A percentile compares a stretch with the other conserved stretches of the same genome.
phyloP scores from a whole-genome alignment of 2,329 filamentous ascomycete species.

The Talaromyces verruculosus region DNA sequence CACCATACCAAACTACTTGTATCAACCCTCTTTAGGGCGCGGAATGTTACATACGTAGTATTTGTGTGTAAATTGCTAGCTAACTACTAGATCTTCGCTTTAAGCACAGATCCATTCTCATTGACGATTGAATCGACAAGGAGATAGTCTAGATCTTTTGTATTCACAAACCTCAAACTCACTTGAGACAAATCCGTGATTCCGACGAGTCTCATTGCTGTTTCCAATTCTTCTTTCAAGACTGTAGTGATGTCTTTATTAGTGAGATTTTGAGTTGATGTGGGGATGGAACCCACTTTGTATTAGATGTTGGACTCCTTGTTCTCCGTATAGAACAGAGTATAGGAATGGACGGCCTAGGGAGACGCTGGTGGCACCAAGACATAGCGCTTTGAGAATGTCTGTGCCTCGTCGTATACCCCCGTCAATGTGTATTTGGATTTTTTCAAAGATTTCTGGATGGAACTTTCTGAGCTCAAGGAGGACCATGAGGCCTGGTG shows the following conservation, averaged over 20 bases:
- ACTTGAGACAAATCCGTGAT: constrained; percentile 71
- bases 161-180: constrained; percentile 69
- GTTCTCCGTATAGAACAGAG: constrained; percentile 65
- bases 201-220: constrained; percentile 69
- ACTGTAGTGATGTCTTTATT: constrained; percentile 42
- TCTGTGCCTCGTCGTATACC: constrained; percentile 84
- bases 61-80: neutral
- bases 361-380: constrained; percentile 81
- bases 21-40: neutral
- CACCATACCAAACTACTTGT: neutral
- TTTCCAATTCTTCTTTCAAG: constrained; percentile 64
- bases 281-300: constrained; percentile 51
- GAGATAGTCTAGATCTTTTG: neutral
- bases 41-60: neutral
- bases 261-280: neutral
- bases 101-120: neutral
- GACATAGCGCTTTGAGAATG: constrained; percentile 79
- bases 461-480: constrained; percentile 74
- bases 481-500: constrained; percentile 69
- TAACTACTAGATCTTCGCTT: neutral
- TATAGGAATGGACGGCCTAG: constrained; percentile 74
- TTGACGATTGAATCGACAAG: neutral
- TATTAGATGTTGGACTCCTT: constrained; percentile 64
- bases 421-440: constrained; percentile 85
- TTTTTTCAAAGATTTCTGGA: constrained; percentile 64